These are phyloP conservation scores for Myrica gale DNA, from an alignment of 306 rosid genomes.

Conservation along the genomic window DNA sequence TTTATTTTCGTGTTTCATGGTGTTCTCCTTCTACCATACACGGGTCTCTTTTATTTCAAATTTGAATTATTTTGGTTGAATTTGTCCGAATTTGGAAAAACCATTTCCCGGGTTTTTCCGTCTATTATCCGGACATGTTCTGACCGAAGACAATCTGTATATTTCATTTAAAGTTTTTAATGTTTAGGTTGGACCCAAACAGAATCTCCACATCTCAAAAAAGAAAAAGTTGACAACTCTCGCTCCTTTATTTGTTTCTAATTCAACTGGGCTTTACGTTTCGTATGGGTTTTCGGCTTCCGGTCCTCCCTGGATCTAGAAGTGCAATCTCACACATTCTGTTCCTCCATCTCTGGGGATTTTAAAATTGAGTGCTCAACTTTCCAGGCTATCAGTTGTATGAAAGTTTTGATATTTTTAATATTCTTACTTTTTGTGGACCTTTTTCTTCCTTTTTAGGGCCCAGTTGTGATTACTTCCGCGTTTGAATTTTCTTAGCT, in stretches of 20 bases:
- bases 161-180: constrained; percentile 3
- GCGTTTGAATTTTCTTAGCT: constrained; percentile 19
- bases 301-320: constrained; percentile 40
- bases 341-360: constrained; percentile 19
- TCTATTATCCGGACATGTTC: constrained; percentile 25
- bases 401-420: constrained; percentile 7
- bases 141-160: constrained; percentile 16
- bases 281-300: constrained; percentile 22
- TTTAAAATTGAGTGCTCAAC: constrained; percentile 24
- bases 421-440: constrained; percentile 23
- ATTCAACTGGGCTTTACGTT: background rate
- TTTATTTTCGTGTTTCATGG: background rate
- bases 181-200: background rate
- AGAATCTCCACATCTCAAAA: background rate
- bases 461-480: constrained; percentile 14
- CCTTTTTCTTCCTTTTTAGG: constrained; percentile 9
- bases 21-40: background rate
- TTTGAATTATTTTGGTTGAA: constrained; percentile 9
- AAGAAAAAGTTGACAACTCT: background rate
- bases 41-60: constrained; percentile 15
- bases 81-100: constrained; percentile 1
- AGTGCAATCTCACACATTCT: constrained; percentile 15
- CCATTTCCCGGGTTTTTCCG: constrained; percentile 17
- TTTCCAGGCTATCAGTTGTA: constrained; percentile 20
- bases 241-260: background rate